Evolutionary conservation across 805 yeast genomes (phyloP).

Genomic region (Starmera amethionina): DNA sequence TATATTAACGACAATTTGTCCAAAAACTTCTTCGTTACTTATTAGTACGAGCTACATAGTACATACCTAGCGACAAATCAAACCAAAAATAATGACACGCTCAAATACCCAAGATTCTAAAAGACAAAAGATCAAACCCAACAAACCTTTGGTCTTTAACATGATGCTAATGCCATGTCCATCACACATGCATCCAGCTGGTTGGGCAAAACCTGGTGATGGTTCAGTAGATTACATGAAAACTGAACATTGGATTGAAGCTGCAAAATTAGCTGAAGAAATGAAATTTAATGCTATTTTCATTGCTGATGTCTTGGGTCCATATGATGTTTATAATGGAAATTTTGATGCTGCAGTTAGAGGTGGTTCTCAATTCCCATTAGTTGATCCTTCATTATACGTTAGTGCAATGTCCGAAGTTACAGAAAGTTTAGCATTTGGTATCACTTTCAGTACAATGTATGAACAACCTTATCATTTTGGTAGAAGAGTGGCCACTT

Average conservation of each 20-base stretch:
- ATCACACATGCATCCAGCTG: constrained; percentile 16
- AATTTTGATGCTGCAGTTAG: constrained; percentile 21
- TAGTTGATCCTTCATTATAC: constrained; percentile 25
- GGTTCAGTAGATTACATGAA: constrained; percentile 15
- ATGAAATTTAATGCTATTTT: constrained; percentile 27
- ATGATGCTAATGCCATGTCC: constrained; percentile 24
- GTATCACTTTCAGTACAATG: constrained; percentile 27
- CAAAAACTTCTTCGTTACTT: no score
- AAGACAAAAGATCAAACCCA: neutral
- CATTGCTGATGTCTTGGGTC: constrained; percentile 28
- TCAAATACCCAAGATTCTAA: no score
- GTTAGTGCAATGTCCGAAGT: constrained; percentile 29
- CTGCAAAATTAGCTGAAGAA: constrained; percentile 23
- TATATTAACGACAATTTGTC: no score
- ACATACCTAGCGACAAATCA: no score
- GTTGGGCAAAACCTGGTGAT: constrained; percentile 30
- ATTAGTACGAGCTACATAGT: no score
- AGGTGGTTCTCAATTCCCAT: constrained; percentile 22
- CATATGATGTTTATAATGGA: constrained; percentile 28
- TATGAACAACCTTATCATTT: constrained; percentile 28
- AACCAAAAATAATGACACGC: no score
- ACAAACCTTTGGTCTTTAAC: constrained; percentile 21
- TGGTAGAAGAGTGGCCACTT: constrained; percentile 27
- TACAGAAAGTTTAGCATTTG: constrained; percentile 25
- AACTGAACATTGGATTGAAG: constrained; percentile 24